These are phyloP conservation scores for Lumnitzera racemosa DNA, from an alignment of 345 rosid species.

Conservation along the genomic window DNA sequence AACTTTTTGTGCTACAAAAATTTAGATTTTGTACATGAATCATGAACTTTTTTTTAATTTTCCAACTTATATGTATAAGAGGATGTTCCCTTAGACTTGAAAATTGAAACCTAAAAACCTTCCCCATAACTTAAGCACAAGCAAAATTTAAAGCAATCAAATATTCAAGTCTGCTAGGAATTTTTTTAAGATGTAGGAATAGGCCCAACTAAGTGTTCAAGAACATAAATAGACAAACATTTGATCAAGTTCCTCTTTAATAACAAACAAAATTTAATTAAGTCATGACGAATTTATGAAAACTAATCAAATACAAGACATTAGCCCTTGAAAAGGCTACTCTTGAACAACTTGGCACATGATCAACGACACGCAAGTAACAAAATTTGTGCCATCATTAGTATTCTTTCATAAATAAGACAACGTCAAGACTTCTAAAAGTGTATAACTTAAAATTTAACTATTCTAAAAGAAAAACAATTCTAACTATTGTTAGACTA, in stretches of 20 bases:
- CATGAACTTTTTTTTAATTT: no score
- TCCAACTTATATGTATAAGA: no score
- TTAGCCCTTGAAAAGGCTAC: slow-evolving; percentile 14
- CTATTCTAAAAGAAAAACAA: neutral
- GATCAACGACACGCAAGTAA: slow-evolving; percentile 19
- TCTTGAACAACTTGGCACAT: slow-evolving; percentile 18
- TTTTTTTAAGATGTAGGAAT: no score
- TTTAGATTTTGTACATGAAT: no score
- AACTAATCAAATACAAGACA: slow-evolving; percentile 31
- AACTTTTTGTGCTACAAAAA: no score
- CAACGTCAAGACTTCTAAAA: slow-evolving; percentile 21
- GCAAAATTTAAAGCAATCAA: no score
- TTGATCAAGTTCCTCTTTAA: neutral
- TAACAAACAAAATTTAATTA: neutral
- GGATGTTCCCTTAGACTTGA: no score
- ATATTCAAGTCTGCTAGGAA: no score
- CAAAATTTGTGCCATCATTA: slow-evolving; percentile 30
- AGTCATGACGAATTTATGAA: slow-evolving; percentile 6
- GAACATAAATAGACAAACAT: no score
- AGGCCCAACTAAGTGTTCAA: no score
- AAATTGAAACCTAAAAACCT: no score
- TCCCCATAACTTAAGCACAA: no score
- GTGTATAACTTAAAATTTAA: slow-evolving; percentile 26
- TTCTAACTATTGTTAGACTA: neutral
- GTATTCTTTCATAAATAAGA: slow-evolving; percentile 21